Percentiles rank a stretch among this genome's conserved stretches.
Evolutionary conservation across 306 rosid genomes (phyloP).

Genomic region (Prunus mira): DNA sequence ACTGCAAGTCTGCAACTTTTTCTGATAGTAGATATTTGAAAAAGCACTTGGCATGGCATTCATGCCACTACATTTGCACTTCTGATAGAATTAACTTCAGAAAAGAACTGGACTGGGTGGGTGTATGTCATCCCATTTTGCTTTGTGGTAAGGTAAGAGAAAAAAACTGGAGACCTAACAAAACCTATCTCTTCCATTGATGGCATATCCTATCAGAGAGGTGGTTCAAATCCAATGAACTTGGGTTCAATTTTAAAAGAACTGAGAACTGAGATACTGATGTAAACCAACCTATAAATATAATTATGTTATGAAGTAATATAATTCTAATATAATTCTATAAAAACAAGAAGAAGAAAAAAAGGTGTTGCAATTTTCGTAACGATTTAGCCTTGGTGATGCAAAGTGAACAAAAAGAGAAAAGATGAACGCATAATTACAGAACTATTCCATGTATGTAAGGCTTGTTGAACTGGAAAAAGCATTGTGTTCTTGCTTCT

Average conservation of each 20-base stretch:
- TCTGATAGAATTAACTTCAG: neutral
- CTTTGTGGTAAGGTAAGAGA: neutral
- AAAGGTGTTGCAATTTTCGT: too few species aligned
- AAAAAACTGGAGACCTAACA: neutral
- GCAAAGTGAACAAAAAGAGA: neutral
- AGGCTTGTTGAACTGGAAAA: neutral
- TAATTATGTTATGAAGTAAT: too few species aligned
- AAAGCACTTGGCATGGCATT: neutral
- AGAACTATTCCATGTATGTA: neutral
- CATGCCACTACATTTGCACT: neutral
- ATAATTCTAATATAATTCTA: too few species aligned
- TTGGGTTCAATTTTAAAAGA: neutral
- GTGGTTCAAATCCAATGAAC: neutral
- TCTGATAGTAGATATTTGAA: neutral
- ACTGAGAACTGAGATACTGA: too few species aligned
- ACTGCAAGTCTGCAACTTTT: constrained; percentile 1
- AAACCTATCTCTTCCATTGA: neutral
- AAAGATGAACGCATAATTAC: neutral
- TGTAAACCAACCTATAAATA: too few species aligned
- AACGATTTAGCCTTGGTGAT: too few species aligned
- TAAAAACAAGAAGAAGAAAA: too few species aligned
- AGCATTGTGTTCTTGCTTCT: neutral
- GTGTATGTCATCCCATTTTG: neutral
- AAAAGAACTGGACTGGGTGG: neutral
- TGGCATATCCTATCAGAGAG: neutral